These are phyloP conservation scores for Melanogaster broomeanus DNA, from an alignment of 768 basidiomycete species.

Conservation along the genomic window DNA sequence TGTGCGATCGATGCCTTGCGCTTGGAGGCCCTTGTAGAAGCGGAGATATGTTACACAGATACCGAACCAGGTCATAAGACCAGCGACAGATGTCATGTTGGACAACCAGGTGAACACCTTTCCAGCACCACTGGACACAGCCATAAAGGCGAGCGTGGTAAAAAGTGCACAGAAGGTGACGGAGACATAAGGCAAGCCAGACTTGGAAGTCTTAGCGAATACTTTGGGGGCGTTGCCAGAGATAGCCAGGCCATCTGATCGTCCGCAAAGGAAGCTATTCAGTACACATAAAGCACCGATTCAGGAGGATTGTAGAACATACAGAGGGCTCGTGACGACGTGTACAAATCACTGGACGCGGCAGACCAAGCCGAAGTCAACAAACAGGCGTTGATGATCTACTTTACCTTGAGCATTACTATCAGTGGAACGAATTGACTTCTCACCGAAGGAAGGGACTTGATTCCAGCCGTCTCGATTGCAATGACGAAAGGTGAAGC, in stretches of 20 bases:
- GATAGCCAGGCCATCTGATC: conserved; percentile 73
- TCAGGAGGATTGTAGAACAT: conserved; percentile 25
- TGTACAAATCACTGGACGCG: conserved; percentile 86
- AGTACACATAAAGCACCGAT: background rate
- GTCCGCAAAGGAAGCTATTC: background rate
- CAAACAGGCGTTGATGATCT: conserved; percentile 82
- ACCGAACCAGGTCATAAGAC: conserved; percentile 82
- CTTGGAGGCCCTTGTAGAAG: conserved; percentile 82
- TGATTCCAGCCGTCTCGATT: conserved; percentile 84
- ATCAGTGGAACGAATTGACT: conserved; percentile 15
- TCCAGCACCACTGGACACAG: conserved; percentile 61
- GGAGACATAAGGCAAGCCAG: conserved; percentile 76
- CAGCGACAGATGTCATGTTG: conserved; percentile 69
- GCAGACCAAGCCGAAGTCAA: conserved; percentile 94
- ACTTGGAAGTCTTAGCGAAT: conserved; percentile 67
- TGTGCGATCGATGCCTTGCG: conserved; percentile 73
- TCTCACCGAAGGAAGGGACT: conserved; percentile 71
- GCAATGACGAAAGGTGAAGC: conserved; percentile 93
- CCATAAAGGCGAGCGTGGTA: conserved; percentile 81
- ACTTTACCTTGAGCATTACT: background rate
- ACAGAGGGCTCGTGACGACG: conserved; percentile 86
- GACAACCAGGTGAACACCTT: conserved; percentile 80
- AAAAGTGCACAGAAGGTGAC: conserved; percentile 71
- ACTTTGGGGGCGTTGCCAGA: conserved; percentile 82
- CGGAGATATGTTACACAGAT: conserved; percentile 78